Evolutionary conservation across 495 filamentous ascomycete genomes (phyloP).

Genomic region (Aspergillus conjunctus): DNA sequence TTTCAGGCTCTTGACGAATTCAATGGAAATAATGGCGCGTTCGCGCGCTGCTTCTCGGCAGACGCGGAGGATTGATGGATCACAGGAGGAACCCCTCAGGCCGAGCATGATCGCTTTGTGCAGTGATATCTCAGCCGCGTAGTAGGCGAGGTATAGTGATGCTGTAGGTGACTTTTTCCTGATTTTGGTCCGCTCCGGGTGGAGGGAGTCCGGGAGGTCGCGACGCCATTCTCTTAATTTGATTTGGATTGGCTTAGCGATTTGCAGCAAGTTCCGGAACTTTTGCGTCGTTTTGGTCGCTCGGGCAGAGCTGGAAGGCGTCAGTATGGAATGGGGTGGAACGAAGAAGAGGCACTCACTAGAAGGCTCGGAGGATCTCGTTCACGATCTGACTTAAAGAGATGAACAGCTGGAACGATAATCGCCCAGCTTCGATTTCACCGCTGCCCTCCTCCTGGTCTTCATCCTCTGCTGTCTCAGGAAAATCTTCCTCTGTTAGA

Average conservation of each 20-base stretch:
- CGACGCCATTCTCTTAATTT: conserved; percentile 9
- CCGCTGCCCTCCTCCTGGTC: conserved; percentile 10
- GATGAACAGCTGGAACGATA: conserved; percentile 10
- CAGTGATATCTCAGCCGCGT: conserved; percentile 7
- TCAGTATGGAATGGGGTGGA: background rate
- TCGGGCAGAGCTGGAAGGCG: background rate
- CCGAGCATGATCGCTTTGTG: conserved; percentile 11
- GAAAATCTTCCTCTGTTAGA: conserved; percentile 10
- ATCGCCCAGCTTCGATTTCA: conserved; percentile 8
- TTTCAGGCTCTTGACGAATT: conserved; percentile 10
- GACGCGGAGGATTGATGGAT: conserved; percentile 6
- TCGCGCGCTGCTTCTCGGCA: conserved; percentile 11
- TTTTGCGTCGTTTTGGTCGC: conserved; percentile 4
- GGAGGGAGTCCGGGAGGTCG: conserved; percentile 2
- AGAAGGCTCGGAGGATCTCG: conserved; percentile 13
- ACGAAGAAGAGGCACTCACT: background rate
- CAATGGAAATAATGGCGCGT: conserved; percentile 4
- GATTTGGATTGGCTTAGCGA: conserved; percentile 12
- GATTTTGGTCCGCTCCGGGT: background rate
- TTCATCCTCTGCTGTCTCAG: conserved; percentile 9
- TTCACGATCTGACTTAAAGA: conserved; percentile 12
- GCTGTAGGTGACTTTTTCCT: conserved; percentile 10
- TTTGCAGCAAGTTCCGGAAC: conserved; percentile 5
- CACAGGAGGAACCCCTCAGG: conserved; percentile 6
- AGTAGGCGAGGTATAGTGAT: conserved; percentile 11